These are phyloP conservation scores for Candida odintsovae DNA, from an alignment of 805 yeast genomes.

Conservation along the genomic window DNA sequence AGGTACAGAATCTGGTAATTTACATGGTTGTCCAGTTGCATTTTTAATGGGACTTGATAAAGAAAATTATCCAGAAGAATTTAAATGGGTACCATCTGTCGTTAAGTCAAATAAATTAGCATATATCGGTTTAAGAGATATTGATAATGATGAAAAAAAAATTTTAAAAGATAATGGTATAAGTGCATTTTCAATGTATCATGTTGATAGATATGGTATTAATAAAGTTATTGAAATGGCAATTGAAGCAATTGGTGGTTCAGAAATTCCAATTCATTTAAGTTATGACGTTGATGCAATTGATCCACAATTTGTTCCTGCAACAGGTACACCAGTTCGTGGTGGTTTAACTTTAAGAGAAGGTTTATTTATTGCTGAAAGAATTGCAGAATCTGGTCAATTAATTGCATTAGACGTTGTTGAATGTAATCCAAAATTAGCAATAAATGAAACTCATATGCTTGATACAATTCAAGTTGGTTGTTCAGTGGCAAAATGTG, in stretches of 20 bases:
- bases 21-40: conserved; percentile 96
- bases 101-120: conserved; percentile 70
- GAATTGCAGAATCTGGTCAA: conserved; percentile 84
- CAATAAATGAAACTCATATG: conserved; percentile 67
- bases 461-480: conserved; percentile 87
- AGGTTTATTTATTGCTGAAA: conserved; percentile 88
- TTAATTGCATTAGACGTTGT: conserved; percentile 86
- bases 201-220: conserved; percentile 90
- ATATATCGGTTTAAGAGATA: conserved; percentile 91
- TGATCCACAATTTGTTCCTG: conserved; percentile 91
- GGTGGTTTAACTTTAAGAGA: conserved; percentile 95
- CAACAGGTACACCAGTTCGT: conserved; percentile 96
- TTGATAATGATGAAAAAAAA: conserved; percentile 78
- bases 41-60: conserved; percentile 79
- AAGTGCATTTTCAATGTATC: conserved; percentile 91
- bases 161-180: conserved; percentile 67
- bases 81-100: conserved; percentile 72
- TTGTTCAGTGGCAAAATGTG: conserved; percentile 87
- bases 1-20: conserved; percentile 80
- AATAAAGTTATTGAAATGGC: conserved; percentile 92
- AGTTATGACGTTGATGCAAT: conserved; percentile 96
- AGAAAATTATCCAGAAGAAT: conserved; percentile 63
- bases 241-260: conserved; percentile 64
- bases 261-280: conserved; percentile 71
- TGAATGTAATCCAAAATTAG: conserved; percentile 88